Base-by-base conservation (phyloP, 2,329 filamentous ascomycete species). In the Fusarium continuum region DNA sequence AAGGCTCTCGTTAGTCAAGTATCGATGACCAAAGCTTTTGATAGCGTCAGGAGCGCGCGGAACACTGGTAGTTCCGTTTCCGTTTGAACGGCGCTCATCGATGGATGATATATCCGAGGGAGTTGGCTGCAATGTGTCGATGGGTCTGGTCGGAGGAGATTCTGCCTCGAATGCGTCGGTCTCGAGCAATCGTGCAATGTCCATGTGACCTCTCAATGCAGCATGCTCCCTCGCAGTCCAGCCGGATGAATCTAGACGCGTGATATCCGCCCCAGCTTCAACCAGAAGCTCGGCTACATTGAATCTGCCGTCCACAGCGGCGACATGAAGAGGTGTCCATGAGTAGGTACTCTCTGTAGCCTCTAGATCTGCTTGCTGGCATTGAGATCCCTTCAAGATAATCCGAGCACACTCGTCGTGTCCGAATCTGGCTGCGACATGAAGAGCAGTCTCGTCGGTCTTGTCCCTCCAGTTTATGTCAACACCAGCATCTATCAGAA, bases 221-320 rank as follows among this genome's bases (percentile, higher is more conserved):
- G 95, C 94, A 75, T 99, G 95, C 73, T 99, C 95, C 73, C 90
- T 92, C 1, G 93, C 90, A 4, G 91, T 95, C 95, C 95, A 99
- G 8, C 94, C 94, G 38, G 93, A 97, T 1, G 89, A 90, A 75
- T 99, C 95, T 6, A 83, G 79, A 55, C 85, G 88, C 53, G 89
- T 88, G 4, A 92, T 78, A 56, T 96, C 87, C 0, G 92, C 92
- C 2, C 92, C 92, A 19, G 90, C 89, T 43, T 89, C 85, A 34
- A 96, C 85, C 5, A 99, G 82, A 20, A 95, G 81, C 71, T 93
- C 84, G 1, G 91, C 91, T 34, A 97, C 86, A 0, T 83, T 78
- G 10, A 92, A 76, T 64, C 93, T 90, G 0, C 94, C 94, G 71
- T 99, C 93, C 3, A 98, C 94, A 49, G 91, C 91, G 9, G 94